Evolutionary conservation across 1,139 yeast genomes (phyloP), one percentile per base, ranked within the genome.

Genomic region (Hemisphaericaspora xylanilytica): DNA sequence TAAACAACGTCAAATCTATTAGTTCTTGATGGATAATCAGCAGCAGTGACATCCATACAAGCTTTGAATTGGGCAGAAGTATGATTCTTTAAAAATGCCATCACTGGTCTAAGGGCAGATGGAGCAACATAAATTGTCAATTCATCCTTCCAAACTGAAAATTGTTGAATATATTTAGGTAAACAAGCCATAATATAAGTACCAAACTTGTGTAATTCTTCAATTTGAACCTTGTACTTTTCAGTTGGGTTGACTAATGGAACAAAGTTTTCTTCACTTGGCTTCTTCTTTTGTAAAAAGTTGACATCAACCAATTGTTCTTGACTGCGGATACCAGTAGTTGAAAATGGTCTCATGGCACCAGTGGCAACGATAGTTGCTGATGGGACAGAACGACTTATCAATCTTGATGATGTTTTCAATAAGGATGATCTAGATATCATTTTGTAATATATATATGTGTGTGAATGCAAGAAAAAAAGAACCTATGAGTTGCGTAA

Each of bases 91-190:
- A 87, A 73, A 56, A 84, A 87, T 15, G 77, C 64, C 65, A 83
- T 65, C 41, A 81, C 81, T 22, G 90, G 94, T 49, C 80, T 68
- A 41, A 87, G 63, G 3, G 89, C 92, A 18, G 76, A 63, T 36
- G 96, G 96, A 3, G 90, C 86, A 44, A 85, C 78, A 60, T 80
- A 83, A 41, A 87, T 61, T 34, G 85, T 78, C 59, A 87, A 76
- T 64, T 87, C 96, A 59, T 87, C 95, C 64, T 87, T 87, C 95
- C 95, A 87, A 39, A 87, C 95, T 11, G 87, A 74, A 54, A 86
- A 87, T 59, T 84, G 85, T 65, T 87, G 95, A 48, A 87, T 75
- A 58, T 70, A 85, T 63, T 86, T 87, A 38, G 96, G 96, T 65
- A 87, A 58, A 47, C 87, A 80, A 14, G 87, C 75, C 75, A 84